A percentile compares a stretch with the other conserved stretches of the same genome.
Conservation (phyloP, 495 filamentous ascomycete species). For the Aspergillus asperescens region DNA sequence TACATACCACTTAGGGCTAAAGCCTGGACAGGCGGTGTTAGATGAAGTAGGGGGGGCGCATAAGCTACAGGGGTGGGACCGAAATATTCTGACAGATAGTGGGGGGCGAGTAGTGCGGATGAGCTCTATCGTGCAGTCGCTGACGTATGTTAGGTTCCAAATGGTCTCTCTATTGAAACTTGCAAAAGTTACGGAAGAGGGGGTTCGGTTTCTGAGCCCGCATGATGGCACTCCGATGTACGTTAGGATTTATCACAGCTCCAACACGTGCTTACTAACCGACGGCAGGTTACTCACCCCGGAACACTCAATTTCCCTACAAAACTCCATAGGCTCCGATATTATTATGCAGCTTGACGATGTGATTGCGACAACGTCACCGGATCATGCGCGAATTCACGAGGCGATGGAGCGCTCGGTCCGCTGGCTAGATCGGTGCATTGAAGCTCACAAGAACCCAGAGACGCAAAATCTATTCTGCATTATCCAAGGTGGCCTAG, state of each 20-base stretch:
- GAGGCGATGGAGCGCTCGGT: conserved; percentile 94
- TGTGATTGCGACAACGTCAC: conserved; percentile 91
- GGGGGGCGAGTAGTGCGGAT: conserved; percentile 66
- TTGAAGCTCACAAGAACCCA: conserved; percentile 82
- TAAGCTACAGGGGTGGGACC: conserved; percentile 87
- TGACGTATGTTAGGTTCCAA: conserved; percentile 64
- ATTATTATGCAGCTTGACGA: conserved; percentile 99
- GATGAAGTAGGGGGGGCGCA: conserved; percentile 88
- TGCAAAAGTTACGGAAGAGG: conserved; percentile 90
- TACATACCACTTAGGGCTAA: conserved; percentile 93
- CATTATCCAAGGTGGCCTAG: conserved; percentile 93
- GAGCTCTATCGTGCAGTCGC: background rate
- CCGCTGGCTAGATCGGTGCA: conserved; percentile 98
- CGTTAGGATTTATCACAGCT: conserved; percentile 9
- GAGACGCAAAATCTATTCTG: conserved; percentile 92
- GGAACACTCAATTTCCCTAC: conserved; percentile 92
- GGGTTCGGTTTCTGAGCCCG: conserved; percentile 88
- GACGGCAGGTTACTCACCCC: conserved; percentile 72
- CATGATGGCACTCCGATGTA: conserved; percentile 95
- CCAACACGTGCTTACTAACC: background rate
- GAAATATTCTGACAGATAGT: conserved; percentile 95
- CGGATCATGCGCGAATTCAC: conserved; percentile 76
- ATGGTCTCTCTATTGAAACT: conserved; percentile 97
- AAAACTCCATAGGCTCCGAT: conserved; percentile 96
- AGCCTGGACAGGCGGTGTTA: conserved; percentile 84